A percentile compares a stretch with the other conserved stretches of the same genome.
These are phyloP conservation scores for Pythium diclinum DNA, from an alignment of 352 stramenopile genomes.

Conservation along the genomic window DNA sequence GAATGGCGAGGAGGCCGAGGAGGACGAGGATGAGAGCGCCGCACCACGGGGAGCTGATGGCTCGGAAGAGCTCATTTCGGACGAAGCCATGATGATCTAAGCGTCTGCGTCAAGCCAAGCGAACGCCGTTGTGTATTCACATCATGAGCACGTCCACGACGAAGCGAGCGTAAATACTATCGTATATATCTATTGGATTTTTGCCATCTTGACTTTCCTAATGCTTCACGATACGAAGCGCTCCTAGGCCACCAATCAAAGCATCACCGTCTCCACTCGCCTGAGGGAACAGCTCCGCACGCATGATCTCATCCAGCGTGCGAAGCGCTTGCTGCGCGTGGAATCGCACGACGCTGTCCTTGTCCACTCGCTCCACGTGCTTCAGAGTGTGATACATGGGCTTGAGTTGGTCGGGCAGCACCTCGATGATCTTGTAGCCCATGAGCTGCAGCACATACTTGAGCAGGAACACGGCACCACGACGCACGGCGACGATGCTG, in stretches of 20 bases:
- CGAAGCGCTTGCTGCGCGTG: slow-evolving; percentile 55
- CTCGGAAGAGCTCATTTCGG: slow-evolving; percentile 70
- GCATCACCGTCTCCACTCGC: slow-evolving; percentile 35
- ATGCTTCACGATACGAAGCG: slow-evolving; percentile 53
- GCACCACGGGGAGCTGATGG: slow-evolving; percentile 16
- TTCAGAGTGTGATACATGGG: slow-evolving; percentile 79
- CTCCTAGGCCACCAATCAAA: slow-evolving; percentile 34
- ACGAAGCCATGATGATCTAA: slow-evolving; percentile 85
- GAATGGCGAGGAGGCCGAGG: slow-evolving; percentile 32
- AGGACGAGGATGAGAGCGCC: slow-evolving; percentile 24
- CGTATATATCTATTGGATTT: slow-evolving; percentile 20
- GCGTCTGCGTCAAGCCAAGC: background rate
- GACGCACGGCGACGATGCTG: slow-evolving; percentile 56
- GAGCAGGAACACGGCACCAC: slow-evolving; percentile 73
- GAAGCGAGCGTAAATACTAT: slow-evolving; percentile 5
- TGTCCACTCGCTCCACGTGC: slow-evolving; percentile 56
- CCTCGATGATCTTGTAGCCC: slow-evolving; percentile 69
- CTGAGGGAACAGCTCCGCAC: slow-evolving; percentile 61
- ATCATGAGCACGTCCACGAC: background rate
- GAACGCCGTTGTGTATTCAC: background rate
- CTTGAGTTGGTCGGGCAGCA: slow-evolving; percentile 68
- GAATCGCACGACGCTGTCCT: slow-evolving; percentile 61
- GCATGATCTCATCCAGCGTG: slow-evolving; percentile 65
- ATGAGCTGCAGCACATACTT: slow-evolving; percentile 75
- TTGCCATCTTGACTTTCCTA: background rate